Evolutionary conservation across 116 monocot species (phyloP), one percentile per base, ranked within the genome.

Genomic region (Dioscorea cayenensis): DNA sequence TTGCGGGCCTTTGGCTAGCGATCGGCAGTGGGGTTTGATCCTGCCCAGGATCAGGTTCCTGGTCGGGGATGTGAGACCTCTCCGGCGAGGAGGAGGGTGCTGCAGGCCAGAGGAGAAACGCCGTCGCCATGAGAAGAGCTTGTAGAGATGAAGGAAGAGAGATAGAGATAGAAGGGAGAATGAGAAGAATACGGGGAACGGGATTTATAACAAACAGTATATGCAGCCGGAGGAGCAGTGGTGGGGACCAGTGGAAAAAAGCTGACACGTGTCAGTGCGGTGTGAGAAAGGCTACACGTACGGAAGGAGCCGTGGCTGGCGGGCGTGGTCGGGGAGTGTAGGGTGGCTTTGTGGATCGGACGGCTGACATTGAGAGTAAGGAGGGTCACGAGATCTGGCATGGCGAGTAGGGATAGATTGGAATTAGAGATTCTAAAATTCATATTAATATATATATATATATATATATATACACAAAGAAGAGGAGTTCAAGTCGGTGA

Each of bases 51-150:
- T 55, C 55, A 18, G 55, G 16, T 16, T n/a, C 55, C 55, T 7
- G 43, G 43, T 43, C 65, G 11, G 65, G 5, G 65, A 23, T 28
- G 51, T 22, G 13, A 37, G 73, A 32, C 25, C n/a, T 1, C 19
- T 19, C 28, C 27, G 43, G 28, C 6, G 36, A 16, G 66, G 17
- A 49, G 1, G 76, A 23, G 66, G 62, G 49, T 2, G 71, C 38
- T 51, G 70, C 3, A 5, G 71, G 63, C 78, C 78, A 83, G 71
- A 78, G 66, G 32, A 83, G 19, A 38, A 63, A 83, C 2, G 74
- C 27, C 6, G 75, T 52, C 62, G 70, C 71, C 72, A 78, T 71
- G 36, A 17, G 17, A 19, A 55, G 55, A n/a, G n/a, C 6, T 43
- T 59, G 25, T 5, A 22, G 20, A n/a, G 20, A 60, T 18, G 5